phyloP scores from a whole-genome alignment of 345 rosid genomes.

The Sonneratia caseolaris region DNA sequence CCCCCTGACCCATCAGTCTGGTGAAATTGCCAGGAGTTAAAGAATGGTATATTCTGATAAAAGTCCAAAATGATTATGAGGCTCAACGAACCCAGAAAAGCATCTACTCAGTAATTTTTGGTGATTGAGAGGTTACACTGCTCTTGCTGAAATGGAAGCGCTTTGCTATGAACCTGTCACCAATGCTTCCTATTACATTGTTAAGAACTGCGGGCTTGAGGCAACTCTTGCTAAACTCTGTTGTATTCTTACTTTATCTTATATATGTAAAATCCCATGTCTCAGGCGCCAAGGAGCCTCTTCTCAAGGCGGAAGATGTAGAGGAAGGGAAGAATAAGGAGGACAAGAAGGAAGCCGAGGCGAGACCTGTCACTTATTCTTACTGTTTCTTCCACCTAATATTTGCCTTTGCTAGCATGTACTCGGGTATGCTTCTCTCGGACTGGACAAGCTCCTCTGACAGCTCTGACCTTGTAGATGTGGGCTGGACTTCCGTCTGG shows the following conservation, averaged over 20 bases:
- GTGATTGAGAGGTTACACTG: background rate
- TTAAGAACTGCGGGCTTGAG: background rate
- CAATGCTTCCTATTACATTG: background rate
- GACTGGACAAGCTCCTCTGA: conserved; percentile 84
- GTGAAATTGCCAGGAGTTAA: background rate
- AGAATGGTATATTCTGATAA: background rate
- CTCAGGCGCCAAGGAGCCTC: conserved; percentile 54
- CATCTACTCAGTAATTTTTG: background rate
- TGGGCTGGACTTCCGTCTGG: conserved; percentile 99
- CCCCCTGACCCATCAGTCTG: background rate
- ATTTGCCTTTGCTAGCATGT: conserved; percentile 95
- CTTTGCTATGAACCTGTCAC: background rate
- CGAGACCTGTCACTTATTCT: conserved; percentile 70
- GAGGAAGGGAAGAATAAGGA: conserved; percentile 59
- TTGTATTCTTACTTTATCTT: background rate
- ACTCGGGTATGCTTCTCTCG: conserved; percentile 92
- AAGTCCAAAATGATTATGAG: background rate
- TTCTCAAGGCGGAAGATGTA: conserved; percentile 48
- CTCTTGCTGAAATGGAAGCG: background rate
- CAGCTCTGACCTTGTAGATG: conserved; percentile 65
- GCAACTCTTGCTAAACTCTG: background rate
- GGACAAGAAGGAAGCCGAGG: conserved; percentile 36
- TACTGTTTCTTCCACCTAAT: conserved; percentile 87
- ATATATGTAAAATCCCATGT: background rate
- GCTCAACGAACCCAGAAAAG: background rate